Conservation (phyloP, 495 filamentous ascomycete genomes). For the Xeromyces bisporus region DNA sequence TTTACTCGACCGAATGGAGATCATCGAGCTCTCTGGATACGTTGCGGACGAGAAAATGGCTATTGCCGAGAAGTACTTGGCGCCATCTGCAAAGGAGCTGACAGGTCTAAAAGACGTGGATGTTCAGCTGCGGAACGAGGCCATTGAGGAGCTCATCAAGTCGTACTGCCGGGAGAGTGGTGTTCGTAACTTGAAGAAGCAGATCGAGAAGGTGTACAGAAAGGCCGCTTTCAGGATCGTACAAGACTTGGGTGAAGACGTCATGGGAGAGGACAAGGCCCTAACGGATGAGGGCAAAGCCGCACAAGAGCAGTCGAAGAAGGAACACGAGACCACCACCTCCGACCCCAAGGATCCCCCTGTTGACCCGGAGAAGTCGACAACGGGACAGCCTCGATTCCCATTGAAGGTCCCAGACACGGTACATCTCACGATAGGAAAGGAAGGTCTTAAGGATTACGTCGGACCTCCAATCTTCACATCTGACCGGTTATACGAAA, state of each 20-base stretch:
- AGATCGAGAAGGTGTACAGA: conserved; percentile 97
- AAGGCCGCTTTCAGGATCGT: conserved; percentile 97
- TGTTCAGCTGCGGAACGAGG: conserved; percentile 64
- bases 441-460: conserved; percentile 89
- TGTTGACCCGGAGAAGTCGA: conserved; percentile 46
- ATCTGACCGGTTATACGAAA: conserved; percentile 86
- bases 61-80: conserved; percentile 85
- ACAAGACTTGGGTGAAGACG: conserved; percentile 81
- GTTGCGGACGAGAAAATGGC: conserved; percentile 99
- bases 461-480: conserved; percentile 94
- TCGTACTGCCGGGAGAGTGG: conserved; percentile 95
- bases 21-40: conserved; percentile 92
- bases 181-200: conserved; percentile 96
- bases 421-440: conserved; percentile 76
- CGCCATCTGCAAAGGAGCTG: conserved; percentile 76
- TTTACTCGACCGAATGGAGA: conserved; percentile 92
- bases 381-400: conserved; percentile 57
- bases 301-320: conserved; percentile 53
- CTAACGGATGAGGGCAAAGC: conserved; percentile 79
- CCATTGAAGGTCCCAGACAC: conserved; percentile 72
- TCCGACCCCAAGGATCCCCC: conserved; percentile 41
- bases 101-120: conserved; percentile 83
- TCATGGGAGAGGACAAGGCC: conserved; percentile 62
- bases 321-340: conserved; percentile 28
- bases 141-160: conserved; percentile 93